Conservation (phyloP, 2,329 filamentous ascomycete species). For the Colletotrichum sp. region DNA sequence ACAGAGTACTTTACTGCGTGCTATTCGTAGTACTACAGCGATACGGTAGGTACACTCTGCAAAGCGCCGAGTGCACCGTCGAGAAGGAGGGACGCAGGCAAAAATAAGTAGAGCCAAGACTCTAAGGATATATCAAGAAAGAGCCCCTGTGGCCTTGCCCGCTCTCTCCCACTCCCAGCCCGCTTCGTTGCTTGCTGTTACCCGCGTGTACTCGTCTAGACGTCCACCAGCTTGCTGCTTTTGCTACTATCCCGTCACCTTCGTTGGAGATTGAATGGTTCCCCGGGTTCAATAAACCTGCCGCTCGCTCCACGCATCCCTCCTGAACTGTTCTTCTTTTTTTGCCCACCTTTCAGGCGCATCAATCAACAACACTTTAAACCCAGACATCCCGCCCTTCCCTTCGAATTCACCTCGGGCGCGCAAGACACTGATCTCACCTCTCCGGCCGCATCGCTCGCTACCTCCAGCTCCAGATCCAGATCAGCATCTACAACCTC, state of each 20-base stretch:
- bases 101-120: constrained; percentile 8
- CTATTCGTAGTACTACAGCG: background rate
- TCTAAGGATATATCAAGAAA: constrained; percentile 17
- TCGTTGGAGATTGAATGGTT: constrained; percentile 13
- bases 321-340: background rate
- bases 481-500: background rate
- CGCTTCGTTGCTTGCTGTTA: background rate
- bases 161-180: background rate
- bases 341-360: background rate
- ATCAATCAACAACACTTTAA: background rate
- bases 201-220: background rate
- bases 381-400: background rate
- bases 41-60: background rate
- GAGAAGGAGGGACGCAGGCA: background rate
- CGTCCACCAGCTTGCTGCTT: background rate
- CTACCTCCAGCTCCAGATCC: background rate
- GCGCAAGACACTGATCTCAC: background rate
- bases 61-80: constrained; percentile 2
- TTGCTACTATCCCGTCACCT: background rate
- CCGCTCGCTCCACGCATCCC: background rate
- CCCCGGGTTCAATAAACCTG: constrained; percentile 2
- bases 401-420: background rate
- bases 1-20: background rate
- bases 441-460: background rate
- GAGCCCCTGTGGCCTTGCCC: constrained; percentile 7